Evolutionary conservation across 257 asterid genomes (phyloP).

Genomic region (Jacaranda copaia): DNA sequence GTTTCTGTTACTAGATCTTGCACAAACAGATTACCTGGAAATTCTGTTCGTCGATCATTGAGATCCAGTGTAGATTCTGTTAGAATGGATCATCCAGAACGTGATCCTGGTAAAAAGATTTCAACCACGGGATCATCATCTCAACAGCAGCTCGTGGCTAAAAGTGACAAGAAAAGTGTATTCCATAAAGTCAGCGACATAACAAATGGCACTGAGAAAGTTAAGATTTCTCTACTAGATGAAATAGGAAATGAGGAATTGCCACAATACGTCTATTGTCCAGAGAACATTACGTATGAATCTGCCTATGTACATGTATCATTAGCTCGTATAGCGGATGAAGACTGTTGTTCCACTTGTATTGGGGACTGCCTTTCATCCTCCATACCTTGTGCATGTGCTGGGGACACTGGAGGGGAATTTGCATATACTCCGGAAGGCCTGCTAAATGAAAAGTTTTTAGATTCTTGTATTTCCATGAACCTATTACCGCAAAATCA

Average conservation of each 20-base stretch:
- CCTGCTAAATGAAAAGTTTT: slow-evolving; percentile 55
- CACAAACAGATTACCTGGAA: slow-evolving; percentile 21
- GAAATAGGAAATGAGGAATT: slow-evolving; percentile 53
- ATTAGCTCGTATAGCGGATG: slow-evolving; percentile 74
- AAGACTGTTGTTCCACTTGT: slow-evolving; percentile 71
- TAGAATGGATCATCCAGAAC: slow-evolving; percentile 21
- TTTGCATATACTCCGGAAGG: slow-evolving; percentile 76
- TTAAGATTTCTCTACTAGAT: slow-evolving; percentile 62
- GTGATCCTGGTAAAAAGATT: slow-evolving; percentile 27
- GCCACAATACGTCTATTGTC: slow-evolving; percentile 57
- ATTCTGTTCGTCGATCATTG: not conserved
- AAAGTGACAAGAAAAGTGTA: slow-evolving; percentile 27
- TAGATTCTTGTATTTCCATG: slow-evolving; percentile 55
- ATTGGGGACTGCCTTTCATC: slow-evolving; percentile 67
- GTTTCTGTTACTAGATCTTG: slow-evolving; percentile 23
- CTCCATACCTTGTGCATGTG: slow-evolving; percentile 77
- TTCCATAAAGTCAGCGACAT: slow-evolving; percentile 47
- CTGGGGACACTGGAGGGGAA: slow-evolving; percentile 82
- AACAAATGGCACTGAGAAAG: slow-evolving; percentile 64
- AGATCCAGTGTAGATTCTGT: not conserved
- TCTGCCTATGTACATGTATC: slow-evolving; percentile 63
- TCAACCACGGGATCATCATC: slow-evolving; percentile 36
- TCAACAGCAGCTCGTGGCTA: not conserved
- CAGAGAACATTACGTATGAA: slow-evolving; percentile 54
- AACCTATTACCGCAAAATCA: slow-evolving; percentile 48